Conservation (phyloP, 2,329 filamentous ascomycete species). For the Xylaria sp. region DNA sequence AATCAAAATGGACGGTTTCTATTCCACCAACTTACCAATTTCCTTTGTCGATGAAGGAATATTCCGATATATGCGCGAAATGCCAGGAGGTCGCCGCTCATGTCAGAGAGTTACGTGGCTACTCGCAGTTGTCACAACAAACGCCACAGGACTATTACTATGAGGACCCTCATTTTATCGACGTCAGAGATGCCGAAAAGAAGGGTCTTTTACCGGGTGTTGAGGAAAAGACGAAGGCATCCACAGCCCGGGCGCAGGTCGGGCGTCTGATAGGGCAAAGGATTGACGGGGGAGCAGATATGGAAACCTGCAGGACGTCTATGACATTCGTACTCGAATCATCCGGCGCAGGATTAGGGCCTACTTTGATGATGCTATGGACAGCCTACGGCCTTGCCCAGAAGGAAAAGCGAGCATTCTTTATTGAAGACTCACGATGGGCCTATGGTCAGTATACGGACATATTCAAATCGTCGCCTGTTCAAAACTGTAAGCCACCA, state of each 20-base stretch:
- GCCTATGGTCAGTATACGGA: slow-evolving; percentile 79
- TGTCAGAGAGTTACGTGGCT: slow-evolving; percentile 63
- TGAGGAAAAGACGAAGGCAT: slow-evolving; percentile 55
- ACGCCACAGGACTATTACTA: slow-evolving; percentile 66
- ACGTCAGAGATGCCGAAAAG: slow-evolving; percentile 76
- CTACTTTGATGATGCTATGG: slow-evolving; percentile 82
- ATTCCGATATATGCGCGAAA: slow-evolving; percentile 74
- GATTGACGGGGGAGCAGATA: slow-evolving; percentile 56
- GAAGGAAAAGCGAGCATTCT: slow-evolving; percentile 79
- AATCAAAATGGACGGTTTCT: slow-evolving; percentile 81
- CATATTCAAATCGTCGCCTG: slow-evolving; percentile 76
- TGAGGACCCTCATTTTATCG: slow-evolving; percentile 75
- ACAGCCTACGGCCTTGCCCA: slow-evolving; percentile 83
- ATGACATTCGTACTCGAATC: slow-evolving; percentile 84
- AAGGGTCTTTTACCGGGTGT: slow-evolving; percentile 68
- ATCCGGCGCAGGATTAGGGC: slow-evolving; percentile 79
- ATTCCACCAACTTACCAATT: slow-evolving; percentile 76
- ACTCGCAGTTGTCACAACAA: slow-evolving; percentile 56
- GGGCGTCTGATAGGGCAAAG: slow-evolving; percentile 60
- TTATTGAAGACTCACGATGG: slow-evolving; percentile 87
- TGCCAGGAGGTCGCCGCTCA: slow-evolving; percentile 72
- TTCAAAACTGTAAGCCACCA: slow-evolving; percentile 74
- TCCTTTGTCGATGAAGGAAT: slow-evolving; percentile 73
- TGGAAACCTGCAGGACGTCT: slow-evolving; percentile 72
- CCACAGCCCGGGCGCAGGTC: slow-evolving; percentile 47